Evolutionary conservation across 2,329 filamentous ascomycete genomes (phyloP).

Genomic region (Metarhizium guizhouense): DNA sequence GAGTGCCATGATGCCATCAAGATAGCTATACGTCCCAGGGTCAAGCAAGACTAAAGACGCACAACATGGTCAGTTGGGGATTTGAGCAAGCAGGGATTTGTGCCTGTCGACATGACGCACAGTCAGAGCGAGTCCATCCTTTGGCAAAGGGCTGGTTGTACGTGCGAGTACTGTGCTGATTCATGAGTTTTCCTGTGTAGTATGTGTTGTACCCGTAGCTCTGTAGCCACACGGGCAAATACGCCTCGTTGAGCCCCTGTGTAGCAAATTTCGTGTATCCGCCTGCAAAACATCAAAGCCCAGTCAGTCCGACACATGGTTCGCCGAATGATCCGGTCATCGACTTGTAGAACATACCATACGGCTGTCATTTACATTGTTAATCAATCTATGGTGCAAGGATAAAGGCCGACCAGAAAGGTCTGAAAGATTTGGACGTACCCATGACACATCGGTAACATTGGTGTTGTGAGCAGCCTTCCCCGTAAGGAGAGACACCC

Average conservation of each 20-base stretch:
- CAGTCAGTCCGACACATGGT: background rate
- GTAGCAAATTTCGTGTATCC: conserved; percentile 56
- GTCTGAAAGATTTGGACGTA: background rate
- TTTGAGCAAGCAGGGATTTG: background rate
- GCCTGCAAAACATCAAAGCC: conserved; percentile 12
- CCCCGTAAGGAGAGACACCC: conserved; percentile 57
- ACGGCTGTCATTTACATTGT: conserved; percentile 23
- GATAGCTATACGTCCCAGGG: conserved; percentile 31
- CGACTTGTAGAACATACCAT: conserved; percentile 27
- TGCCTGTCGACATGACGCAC: background rate
- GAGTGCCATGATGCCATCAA: conserved; percentile 33
- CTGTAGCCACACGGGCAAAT: conserved; percentile 64
- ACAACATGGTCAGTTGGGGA: background rate
- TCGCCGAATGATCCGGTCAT: too few relatives aligned
- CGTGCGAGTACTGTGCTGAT: conserved; percentile 50
- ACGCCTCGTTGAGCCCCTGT: conserved; percentile 57
- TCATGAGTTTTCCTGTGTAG: conserved; percentile 67
- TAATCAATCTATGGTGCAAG: background rate
- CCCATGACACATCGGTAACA: conserved; percentile 45
- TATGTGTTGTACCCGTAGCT: conserved; percentile 60
- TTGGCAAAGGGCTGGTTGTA: conserved; percentile 48
- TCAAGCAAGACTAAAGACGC: conserved; percentile 23
- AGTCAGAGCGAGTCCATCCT: conserved; percentile 47
- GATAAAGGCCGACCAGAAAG: background rate
- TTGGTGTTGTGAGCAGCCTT: conserved; percentile 63